A percentile compares a stretch with the other conserved stretches of the same genome.
phyloP scores from a whole-genome alignment of 2,329 filamentous ascomycete species.

The Elsinoe batatas region DNA sequence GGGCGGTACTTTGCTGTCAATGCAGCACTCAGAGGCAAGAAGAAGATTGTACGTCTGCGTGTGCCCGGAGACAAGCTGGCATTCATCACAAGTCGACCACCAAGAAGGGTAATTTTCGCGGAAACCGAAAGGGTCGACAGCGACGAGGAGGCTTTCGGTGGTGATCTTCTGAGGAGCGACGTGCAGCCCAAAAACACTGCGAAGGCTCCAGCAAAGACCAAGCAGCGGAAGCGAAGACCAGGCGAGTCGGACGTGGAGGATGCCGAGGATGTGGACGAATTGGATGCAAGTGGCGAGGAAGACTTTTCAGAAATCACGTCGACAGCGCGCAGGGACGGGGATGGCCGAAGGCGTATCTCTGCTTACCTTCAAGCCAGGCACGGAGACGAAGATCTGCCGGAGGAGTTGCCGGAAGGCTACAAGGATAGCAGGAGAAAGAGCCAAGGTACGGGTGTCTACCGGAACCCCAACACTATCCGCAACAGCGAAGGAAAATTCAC shows the following conservation, averaged over 20 bases:
- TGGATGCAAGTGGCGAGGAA: conserved; percentile 25
- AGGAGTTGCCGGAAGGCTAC: conserved; percentile 34
- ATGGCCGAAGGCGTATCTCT: conserved; percentile 23
- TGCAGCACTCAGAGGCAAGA: conserved; percentile 37
- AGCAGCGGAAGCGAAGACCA: background rate
- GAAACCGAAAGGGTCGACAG: conserved; percentile 14
- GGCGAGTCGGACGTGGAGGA: conserved; percentile 21
- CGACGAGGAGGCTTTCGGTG: conserved; percentile 20
- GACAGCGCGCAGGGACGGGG: background rate
- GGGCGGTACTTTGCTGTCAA: conserved; percentile 38
- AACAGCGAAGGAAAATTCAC: background rate
- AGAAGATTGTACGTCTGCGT: conserved; percentile 33
- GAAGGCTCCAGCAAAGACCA: background rate
- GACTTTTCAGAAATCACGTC: conserved; percentile 20
- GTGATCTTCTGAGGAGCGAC: conserved; percentile 29
- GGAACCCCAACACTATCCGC: conserved; percentile 23
- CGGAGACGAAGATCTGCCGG: conserved; percentile 33
- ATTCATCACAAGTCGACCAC: conserved; percentile 26
- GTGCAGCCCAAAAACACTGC: conserved; percentile 13
- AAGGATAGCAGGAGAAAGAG: conserved; percentile 25
- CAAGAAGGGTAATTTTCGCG: conserved; percentile 18
- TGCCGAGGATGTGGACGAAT: conserved; percentile 16
- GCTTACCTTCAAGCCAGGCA: conserved; percentile 35
- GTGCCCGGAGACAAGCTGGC: conserved; percentile 30
- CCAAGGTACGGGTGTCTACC: background rate